These are phyloP conservation scores for Talaromyces sp. DNA, from an alignment of 2,329 filamentous ascomycete species.

Conservation along the genomic window DNA sequence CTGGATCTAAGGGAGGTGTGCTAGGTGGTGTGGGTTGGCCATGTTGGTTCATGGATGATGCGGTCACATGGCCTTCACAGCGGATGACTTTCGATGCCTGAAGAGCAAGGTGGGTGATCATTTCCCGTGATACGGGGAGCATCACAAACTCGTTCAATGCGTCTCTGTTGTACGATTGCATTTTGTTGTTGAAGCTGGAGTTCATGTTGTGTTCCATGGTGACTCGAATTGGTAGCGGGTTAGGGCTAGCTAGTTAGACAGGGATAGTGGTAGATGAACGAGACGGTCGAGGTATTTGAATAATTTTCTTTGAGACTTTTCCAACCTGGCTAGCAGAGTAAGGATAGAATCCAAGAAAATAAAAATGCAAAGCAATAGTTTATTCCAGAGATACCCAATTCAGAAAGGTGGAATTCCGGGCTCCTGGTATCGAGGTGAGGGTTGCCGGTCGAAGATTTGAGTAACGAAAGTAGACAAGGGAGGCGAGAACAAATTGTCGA, in stretches of 20 bases:
- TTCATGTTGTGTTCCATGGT: constrained; percentile 25
- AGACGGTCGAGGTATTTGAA: constrained; percentile 11
- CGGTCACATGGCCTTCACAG: constrained; percentile 52
- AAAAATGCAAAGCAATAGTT: constrained; percentile 4
- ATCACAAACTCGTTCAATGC: constrained; percentile 51
- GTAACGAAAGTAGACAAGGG: background rate
- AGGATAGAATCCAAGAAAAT: constrained; percentile 1
- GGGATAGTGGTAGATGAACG: background rate
- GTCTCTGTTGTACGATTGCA: constrained; percentile 36
- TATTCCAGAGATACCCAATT: constrained; percentile 3
- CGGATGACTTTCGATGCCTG: constrained; percentile 50
- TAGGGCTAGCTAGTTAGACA: constrained; percentile 5
- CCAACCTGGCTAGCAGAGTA: constrained; percentile 15
- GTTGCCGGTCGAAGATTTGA: constrained; percentile 5
- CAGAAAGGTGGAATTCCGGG: constrained; percentile 13
- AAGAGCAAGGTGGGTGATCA: constrained; percentile 49
- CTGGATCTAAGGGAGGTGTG: constrained; percentile 54
- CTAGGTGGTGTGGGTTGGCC: constrained; percentile 60
- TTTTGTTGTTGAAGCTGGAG: constrained; percentile 10
- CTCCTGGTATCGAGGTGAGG: constrained; percentile 1
- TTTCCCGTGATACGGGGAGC: constrained; percentile 48
- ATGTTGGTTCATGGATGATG: constrained; percentile 41
- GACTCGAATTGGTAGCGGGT: constrained; percentile 3
- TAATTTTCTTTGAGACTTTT: background rate
- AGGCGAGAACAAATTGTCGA: background rate